Evolutionary conservation across 208 protist species (phyloP).

Genomic region (Trypanosoma conorhini): DNA sequence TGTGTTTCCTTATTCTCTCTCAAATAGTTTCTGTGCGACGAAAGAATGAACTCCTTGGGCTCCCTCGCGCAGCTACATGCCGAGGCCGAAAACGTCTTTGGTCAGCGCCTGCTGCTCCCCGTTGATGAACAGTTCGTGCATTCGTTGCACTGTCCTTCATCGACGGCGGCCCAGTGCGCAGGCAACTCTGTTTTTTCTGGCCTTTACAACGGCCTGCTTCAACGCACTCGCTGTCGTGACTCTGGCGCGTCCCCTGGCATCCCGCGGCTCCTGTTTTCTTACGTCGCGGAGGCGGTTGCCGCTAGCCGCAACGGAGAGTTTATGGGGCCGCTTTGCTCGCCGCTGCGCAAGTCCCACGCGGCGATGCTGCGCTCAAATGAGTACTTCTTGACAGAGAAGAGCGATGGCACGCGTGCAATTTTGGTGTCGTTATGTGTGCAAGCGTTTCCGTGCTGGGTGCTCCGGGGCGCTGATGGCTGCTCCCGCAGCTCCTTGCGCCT

Average conservation of each 20-base stretch:
- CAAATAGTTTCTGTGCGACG: neutral
- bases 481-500: neutral
- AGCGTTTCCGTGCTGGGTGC: slow-evolving; percentile 48
- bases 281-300: slow-evolving; percentile 24
- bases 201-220: slow-evolving; percentile 2
- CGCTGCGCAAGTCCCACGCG: slow-evolving; percentile 54
- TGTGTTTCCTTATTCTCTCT: neutral
- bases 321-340: slow-evolving; percentile 74
- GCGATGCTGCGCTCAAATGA: slow-evolving; percentile 16
- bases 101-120: slow-evolving; percentile 5
- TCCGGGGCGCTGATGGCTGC: neutral
- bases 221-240: neutral
- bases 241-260: slow-evolving; percentile 1
- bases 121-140: slow-evolving; percentile 36
- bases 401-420: slow-evolving; percentile 73
- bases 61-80: slow-evolving; percentile 20
- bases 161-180: neutral
- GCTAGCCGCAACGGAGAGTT: slow-evolving; percentile 37
- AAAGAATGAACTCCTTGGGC: slow-evolving; percentile 18
- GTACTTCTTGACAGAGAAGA: slow-evolving; percentile 82
- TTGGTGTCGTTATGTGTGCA: slow-evolving; percentile 32
- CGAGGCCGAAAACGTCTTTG: slow-evolving; percentile 10
- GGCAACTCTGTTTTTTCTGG: neutral
- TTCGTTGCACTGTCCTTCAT: slow-evolving; percentile 10
- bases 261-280: slow-evolving; percentile 16